These are phyloP conservation scores for Coemansia sp. DNA, from an alignment of 192 early-diverging fungal genomes.

Conservation along the genomic window DNA sequence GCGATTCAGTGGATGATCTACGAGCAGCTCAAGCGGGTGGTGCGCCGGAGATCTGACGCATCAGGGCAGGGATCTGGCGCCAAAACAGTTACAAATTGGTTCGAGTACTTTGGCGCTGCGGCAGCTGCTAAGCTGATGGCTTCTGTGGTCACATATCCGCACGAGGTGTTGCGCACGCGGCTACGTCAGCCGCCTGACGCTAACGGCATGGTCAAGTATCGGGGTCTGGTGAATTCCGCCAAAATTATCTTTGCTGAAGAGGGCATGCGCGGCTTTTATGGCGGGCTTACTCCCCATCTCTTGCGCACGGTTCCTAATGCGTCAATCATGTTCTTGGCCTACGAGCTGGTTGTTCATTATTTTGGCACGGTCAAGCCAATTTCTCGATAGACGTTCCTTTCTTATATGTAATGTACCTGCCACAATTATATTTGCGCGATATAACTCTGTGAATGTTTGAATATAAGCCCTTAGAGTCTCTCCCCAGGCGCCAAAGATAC, in stretches of 20 bases:
- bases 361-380: slow-evolving; percentile 26
- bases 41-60: slow-evolving; percentile 13
- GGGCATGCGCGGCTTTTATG: slow-evolving; percentile 82
- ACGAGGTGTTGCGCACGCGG: slow-evolving; percentile 92
- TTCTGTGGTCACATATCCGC: slow-evolving; percentile 87
- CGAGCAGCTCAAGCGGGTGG: slow-evolving; percentile 78
- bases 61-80: not conserved
- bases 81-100: slow-evolving; percentile 64
- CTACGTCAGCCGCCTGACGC: slow-evolving; percentile 76
- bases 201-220: slow-evolving; percentile 70
- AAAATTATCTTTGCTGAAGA: slow-evolving; percentile 69
- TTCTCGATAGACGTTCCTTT: not conserved
- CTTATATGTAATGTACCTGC: no score
- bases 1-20: slow-evolving; percentile 97
- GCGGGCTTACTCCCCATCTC: slow-evolving; percentile 93
- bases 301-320: slow-evolving; percentile 95
- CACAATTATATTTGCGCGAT: no score
- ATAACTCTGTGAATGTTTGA: no score
- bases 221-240: slow-evolving; percentile 61
- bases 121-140: slow-evolving; percentile 84
- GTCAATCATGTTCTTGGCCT: slow-evolving; percentile 88
- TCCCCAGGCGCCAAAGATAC: no score
- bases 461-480: no score
- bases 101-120: slow-evolving; percentile 80
- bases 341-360: slow-evolving; percentile 67